Evolutionary conservation across 345 rosid species (phyloP).

Genomic region (Orychophragmus violaceus): DNA sequence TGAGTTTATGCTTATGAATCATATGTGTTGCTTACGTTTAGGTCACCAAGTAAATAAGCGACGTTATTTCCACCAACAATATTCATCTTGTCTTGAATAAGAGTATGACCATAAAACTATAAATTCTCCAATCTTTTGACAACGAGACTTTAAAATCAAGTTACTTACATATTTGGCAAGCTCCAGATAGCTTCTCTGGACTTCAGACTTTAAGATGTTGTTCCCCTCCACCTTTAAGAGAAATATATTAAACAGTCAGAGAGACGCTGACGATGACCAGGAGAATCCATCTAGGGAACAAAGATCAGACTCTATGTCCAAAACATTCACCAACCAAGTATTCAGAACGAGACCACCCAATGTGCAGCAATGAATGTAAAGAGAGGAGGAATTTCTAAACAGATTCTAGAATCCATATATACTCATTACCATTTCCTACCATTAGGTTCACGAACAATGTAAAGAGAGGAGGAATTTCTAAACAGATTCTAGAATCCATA

Average conservation of each 20-base stretch:
- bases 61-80: no score
- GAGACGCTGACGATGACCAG: constrained; percentile 1
- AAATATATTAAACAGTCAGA: no score
- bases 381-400: background rate
- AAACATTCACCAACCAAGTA: no score
- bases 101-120: no score
- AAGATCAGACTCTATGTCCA: no score
- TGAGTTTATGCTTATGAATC: no score
- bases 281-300: background rate
- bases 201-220: constrained; percentile 57
- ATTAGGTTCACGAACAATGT: no score
- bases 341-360: background rate
- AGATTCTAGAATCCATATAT: background rate
- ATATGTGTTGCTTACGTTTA: no score
- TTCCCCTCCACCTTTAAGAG: constrained; percentile 69
- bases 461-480: background rate
- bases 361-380: background rate
- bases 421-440: background rate
- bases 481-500: background rate
- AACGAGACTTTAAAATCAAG: no score
- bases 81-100: no score
- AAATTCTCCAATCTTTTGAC: no score
- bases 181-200: constrained; percentile 47
- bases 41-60: no score
- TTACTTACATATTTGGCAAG: constrained; percentile 61